Evolutionary conservation across 768 basidiomycete species (phyloP).

Genomic region (Russula compacta): DNA sequence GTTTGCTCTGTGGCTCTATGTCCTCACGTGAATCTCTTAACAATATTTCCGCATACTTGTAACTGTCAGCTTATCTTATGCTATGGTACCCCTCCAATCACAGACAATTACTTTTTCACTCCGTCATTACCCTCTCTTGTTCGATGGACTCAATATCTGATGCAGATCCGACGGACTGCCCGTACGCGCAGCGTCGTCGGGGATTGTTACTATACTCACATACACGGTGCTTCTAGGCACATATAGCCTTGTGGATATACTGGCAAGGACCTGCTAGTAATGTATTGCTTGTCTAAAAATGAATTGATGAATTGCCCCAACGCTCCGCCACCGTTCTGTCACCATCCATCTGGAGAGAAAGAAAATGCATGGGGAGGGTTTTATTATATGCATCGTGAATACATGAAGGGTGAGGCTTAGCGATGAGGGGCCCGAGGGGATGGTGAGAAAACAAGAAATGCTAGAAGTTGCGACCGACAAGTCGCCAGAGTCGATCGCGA

Average conservation of each 20-base stretch:
- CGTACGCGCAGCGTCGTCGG: background rate
- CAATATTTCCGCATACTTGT: background rate
- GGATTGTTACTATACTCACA: background rate
- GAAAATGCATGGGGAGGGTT: background rate
- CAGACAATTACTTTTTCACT: background rate
- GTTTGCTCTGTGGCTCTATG: background rate
- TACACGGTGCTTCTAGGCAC: background rate
- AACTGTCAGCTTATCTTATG: background rate
- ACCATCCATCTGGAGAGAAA: background rate
- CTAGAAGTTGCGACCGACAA: conserved; percentile 13
- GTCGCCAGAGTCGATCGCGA: conserved; percentile 16
- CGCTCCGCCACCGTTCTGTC: background rate
- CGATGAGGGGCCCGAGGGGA: background rate
- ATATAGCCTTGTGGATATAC: background rate
- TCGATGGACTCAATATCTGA: background rate
- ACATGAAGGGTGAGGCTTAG: background rate
- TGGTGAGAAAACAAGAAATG: background rate
- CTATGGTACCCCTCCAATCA: background rate
- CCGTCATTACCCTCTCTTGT: background rate
- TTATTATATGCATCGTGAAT: background rate
- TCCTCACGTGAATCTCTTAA: background rate
- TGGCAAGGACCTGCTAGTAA: background rate
- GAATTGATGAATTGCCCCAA: background rate
- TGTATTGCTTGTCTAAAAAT: background rate
- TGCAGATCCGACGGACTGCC: background rate